phyloP scores from a whole-genome alignment of 2,329 filamentous ascomycete species.

The Amauroascus niger region DNA sequence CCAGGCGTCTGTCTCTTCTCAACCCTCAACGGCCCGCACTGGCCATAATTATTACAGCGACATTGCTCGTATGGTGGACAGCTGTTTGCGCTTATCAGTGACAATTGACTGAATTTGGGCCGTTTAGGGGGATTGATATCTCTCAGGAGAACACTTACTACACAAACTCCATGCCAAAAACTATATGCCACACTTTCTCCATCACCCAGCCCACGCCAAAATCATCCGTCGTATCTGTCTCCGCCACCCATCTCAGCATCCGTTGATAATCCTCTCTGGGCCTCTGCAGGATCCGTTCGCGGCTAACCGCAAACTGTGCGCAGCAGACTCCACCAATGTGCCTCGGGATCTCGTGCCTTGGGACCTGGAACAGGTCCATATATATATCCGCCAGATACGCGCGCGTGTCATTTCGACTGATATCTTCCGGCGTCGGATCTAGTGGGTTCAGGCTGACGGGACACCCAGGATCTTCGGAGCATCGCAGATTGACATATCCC shows the following conservation, averaged over 20 bases:
- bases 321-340: constrained; percentile 52
- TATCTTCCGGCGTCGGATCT: constrained; percentile 18
- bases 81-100: not conserved
- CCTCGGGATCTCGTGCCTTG: constrained; percentile 40
- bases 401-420: constrained; percentile 1
- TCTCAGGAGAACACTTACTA: constrained; percentile 24
- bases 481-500: constrained; percentile 54
- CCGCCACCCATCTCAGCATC: constrained; percentile 50
- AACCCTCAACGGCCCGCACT: not conserved
- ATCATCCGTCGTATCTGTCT: constrained; percentile 44
- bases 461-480: constrained; percentile 51
- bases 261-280: constrained; percentile 47
- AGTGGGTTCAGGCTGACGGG: constrained; percentile 24
- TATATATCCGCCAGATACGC: constrained; percentile 31
- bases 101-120: not conserved
- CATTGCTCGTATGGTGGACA: constrained; percentile 10
- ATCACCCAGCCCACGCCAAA: constrained; percentile 50
- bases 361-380: constrained; percentile 39
- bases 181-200: constrained; percentile 58
- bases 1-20: not conserved
- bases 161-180: constrained; percentile 37
- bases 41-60: constrained; percentile 6
- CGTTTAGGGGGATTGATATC: not conserved
- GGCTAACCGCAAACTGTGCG: constrained; percentile 55
- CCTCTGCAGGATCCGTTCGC: constrained; percentile 42